Evolutionary conservation across 2,329 filamentous ascomycete genomes (phyloP).

Genomic region (Cercospora sojina): DNA sequence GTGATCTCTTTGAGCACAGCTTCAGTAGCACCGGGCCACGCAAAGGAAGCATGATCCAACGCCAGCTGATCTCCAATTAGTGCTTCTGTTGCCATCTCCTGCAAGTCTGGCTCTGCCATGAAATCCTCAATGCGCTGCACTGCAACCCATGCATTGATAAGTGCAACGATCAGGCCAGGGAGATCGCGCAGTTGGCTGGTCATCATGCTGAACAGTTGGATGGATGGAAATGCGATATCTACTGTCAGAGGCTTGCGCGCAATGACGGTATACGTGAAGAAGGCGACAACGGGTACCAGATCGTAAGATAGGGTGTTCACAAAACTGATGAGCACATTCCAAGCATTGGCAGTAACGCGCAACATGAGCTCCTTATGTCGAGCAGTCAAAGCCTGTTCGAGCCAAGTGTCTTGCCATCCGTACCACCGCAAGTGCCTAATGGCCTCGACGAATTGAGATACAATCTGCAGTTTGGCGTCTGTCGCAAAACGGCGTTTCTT

Average conservation of each 20-base stretch:
- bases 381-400: conserved; percentile 65
- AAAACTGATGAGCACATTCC: conserved; percentile 62
- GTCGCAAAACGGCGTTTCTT: conserved; percentile 69
- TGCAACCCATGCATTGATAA: conserved; percentile 80
- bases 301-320: conserved; percentile 70
- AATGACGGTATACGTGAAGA: conserved; percentile 76
- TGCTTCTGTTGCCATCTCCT: conserved; percentile 39
- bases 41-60: conserved; percentile 67
- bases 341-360: conserved; percentile 63
- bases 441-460: conserved; percentile 82
- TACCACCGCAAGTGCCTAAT: conserved; percentile 80
- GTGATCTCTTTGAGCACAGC: conserved; percentile 57
- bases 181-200: conserved; percentile 72
- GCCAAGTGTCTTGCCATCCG: conserved; percentile 76
- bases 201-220: conserved; percentile 76
- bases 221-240: conserved; percentile 81
- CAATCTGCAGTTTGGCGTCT: conserved; percentile 74
- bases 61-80: conserved; percentile 41
- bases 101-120: conserved; percentile 79
- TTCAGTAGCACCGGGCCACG: conserved; percentile 69
- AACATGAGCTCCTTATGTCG: conserved; percentile 66
- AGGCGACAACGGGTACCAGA: conserved; percentile 75
- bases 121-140: conserved; percentile 80
- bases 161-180: conserved; percentile 70
- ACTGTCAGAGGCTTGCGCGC: conserved; percentile 68